phyloP scores from a whole-genome alignment of 2,329 filamentous ascomycete species.

The Fusarium torulosum region DNA sequence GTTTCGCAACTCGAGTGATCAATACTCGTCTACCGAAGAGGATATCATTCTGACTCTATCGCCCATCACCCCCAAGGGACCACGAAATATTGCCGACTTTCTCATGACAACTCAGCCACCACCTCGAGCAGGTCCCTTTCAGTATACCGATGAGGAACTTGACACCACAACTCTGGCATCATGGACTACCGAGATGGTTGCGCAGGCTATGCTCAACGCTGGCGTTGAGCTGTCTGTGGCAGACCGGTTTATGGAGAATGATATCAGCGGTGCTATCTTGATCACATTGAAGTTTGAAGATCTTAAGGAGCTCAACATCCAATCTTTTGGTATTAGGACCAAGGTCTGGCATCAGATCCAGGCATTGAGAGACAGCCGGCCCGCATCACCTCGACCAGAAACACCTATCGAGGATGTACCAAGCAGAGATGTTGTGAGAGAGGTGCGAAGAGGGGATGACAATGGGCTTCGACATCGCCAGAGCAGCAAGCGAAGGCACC shows the following conservation, averaged over 20 bases:
- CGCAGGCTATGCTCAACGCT: slow-evolving; percentile 86
- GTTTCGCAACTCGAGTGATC: slow-evolving; percentile 75
- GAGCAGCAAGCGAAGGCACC: slow-evolving; percentile 57
- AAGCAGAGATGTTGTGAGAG: slow-evolving; percentile 63
- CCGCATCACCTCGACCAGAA: slow-evolving; percentile 64
- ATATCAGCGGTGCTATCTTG: slow-evolving; percentile 89
- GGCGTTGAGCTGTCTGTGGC: slow-evolving; percentile 83
- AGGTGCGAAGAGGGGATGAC: slow-evolving; percentile 57
- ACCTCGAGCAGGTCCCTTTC: slow-evolving; percentile 65
- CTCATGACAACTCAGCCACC: slow-evolving; percentile 43
- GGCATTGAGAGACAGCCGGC: slow-evolving; percentile 69
- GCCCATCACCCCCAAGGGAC: slow-evolving; percentile 76
- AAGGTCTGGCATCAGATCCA: slow-evolving; percentile 85
- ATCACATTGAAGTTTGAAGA: slow-evolving; percentile 94
- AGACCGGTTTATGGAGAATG: slow-evolving; percentile 89
- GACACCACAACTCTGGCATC: slow-evolving; percentile 69
- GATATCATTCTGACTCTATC: slow-evolving; percentile 75
- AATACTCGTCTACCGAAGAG: slow-evolving; percentile 55
- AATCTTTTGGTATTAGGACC: slow-evolving; percentile 84
- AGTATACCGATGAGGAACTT: slow-evolving; percentile 68
- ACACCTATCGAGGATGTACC: slow-evolving; percentile 73
- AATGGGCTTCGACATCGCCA: slow-evolving; percentile 54
- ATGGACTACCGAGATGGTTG: slow-evolving; percentile 83
- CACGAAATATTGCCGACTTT: slow-evolving; percentile 52
- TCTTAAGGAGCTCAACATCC: slow-evolving; percentile 82